phyloP scores from a whole-genome alignment of 1,284 basidiomycete genomes.

The Volvariella surrecta region DNA sequence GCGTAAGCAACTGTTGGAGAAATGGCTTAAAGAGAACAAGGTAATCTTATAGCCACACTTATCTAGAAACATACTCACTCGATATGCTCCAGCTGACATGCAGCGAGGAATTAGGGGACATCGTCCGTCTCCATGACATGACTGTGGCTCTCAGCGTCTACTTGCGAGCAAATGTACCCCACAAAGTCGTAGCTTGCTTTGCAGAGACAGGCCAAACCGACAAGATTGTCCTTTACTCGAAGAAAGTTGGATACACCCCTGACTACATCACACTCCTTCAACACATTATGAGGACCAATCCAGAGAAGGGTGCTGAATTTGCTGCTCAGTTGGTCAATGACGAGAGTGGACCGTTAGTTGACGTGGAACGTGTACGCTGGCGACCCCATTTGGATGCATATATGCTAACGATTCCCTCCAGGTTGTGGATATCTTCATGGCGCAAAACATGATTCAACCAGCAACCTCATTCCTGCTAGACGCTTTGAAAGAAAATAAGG shows the following conservation, averaged over 20 bases:
- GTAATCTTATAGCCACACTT: constrained; percentile 26
- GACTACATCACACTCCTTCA: constrained; percentile 95
- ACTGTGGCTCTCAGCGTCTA: constrained; percentile 98
- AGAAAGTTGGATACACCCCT: constrained; percentile 93
- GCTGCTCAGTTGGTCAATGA: constrained; percentile 94
- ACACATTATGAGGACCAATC: constrained; percentile 94
- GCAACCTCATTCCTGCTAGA: constrained; percentile 98
- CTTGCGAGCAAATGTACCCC: constrained; percentile 95
- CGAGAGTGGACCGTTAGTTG: constrained; percentile 87
- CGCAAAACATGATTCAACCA: constrained; percentile 99
- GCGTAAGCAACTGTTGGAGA: constrained; percentile 95
- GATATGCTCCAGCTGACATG: constrained; percentile 82
- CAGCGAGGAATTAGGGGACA: constrained; percentile 97
- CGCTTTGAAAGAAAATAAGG: constrained; percentile 98
- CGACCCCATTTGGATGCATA: not conserved
- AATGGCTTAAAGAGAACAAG: constrained; percentile 99
- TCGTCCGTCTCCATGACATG: constrained; percentile 94
- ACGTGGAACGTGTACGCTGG: constrained; percentile 76
- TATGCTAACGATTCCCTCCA: constrained; percentile 17
- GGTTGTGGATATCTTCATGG: constrained; percentile 99
- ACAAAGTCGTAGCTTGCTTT: constrained; percentile 99
- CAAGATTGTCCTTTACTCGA: constrained; percentile 97
- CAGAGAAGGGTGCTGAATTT: constrained; percentile 98
- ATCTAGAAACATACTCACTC: constrained; percentile 2
- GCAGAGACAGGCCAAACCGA: constrained; percentile 98